phyloP scores from a whole-genome alignment of 352 stramenopile species.

The Phytophthora sansomeana region DNA sequence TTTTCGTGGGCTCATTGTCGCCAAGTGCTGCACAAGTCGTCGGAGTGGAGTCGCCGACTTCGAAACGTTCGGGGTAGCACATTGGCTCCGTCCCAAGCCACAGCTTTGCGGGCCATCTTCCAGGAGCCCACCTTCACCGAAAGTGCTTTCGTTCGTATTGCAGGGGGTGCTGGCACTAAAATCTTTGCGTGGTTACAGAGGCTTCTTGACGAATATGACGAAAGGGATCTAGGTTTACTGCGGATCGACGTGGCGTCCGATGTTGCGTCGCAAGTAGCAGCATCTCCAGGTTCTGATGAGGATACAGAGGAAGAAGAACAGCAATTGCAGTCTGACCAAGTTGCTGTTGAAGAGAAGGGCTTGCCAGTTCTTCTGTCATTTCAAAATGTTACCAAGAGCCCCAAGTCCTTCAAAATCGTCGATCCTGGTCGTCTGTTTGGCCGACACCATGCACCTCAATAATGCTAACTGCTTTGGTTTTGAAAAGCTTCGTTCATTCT shows the following conservation, averaged over 20 bases:
- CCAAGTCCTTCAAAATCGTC: slow-evolving; percentile 49
- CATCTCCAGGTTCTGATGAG: slow-evolving; percentile 7
- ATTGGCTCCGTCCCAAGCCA: slow-evolving; percentile 56
- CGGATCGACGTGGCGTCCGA: slow-evolving; percentile 25
- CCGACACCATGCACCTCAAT: slow-evolving; percentile 33
- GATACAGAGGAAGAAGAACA: slow-evolving; percentile 13
- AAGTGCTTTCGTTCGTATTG: slow-evolving; percentile 58
- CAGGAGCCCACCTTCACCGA: slow-evolving; percentile 68
- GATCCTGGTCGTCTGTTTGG: slow-evolving; percentile 57
- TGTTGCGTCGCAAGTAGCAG: slow-evolving; percentile 1
- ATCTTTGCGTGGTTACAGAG: slow-evolving; percentile 70
- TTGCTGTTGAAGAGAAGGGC: slow-evolving; percentile 9
- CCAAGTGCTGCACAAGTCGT: slow-evolving; percentile 62
- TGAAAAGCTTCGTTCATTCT: slow-evolving; percentile 17
- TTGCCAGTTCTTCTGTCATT: slow-evolving; percentile 26
- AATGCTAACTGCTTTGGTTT: slow-evolving; percentile 12
- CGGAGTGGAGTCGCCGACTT: slow-evolving; percentile 54
- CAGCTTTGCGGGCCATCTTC: slow-evolving; percentile 63
- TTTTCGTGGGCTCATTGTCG: slow-evolving; percentile 73
- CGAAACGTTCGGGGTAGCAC: slow-evolving; percentile 42
- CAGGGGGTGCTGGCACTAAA: slow-evolving; percentile 60
- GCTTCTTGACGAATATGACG: slow-evolving; percentile 67
- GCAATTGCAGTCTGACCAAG: slow-evolving; percentile 12
- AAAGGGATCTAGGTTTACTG: slow-evolving; percentile 56
- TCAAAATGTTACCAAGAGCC: slow-evolving; percentile 26